Percentiles rank a stretch among this genome's conserved stretches.
Evolutionary conservation across 768 basidiomycete species (phyloP).

Genomic region (Naematelia aurantialba): DNA sequence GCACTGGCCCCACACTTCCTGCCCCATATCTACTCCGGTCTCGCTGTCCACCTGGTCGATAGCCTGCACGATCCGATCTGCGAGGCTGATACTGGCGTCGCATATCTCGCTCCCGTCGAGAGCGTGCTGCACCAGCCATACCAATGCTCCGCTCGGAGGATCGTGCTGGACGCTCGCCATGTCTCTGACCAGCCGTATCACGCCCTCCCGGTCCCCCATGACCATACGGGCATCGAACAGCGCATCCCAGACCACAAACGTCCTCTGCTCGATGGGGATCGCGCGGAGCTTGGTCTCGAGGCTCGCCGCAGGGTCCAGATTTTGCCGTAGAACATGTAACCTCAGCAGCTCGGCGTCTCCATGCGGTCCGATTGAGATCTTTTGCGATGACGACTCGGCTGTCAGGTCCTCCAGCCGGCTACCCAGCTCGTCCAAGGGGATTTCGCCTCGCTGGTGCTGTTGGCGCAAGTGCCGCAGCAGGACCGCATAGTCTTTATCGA

Average conservation of each 20-base stretch:
- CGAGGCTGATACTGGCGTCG: background rate
- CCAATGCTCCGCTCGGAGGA: background rate
- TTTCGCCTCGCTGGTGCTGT: background rate
- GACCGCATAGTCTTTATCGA: background rate
- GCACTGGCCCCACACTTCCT: background rate
- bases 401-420: background rate
- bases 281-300: background rate
- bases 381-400: background rate
- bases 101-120: background rate
- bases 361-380: background rate
- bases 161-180: background rate
- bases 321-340: background rate
- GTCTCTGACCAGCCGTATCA: background rate
- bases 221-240: background rate
- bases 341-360: background rate
- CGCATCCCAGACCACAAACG: background rate
- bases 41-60: background rate
- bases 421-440: background rate
- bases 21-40: background rate
- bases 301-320: background rate
- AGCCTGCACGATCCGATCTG: background rate
- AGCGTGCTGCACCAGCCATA: background rate
- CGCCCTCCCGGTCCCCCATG: background rate
- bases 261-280: background rate
- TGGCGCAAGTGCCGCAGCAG: background rate